Conservation (phyloP, 805 yeast genomes). For the Zygoascus biomembranicola region DNA sequence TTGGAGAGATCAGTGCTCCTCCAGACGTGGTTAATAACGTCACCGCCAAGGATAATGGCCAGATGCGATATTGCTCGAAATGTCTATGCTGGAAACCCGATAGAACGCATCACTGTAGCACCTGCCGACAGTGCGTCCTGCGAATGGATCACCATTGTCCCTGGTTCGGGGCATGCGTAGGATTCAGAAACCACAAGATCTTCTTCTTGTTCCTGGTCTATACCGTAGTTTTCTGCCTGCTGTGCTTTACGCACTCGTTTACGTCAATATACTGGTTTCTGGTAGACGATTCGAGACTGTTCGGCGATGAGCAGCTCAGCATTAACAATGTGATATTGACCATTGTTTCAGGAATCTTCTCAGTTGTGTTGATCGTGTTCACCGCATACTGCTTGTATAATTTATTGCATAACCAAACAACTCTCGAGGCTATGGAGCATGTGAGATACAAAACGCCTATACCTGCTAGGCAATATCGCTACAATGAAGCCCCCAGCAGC, state of each 20-base stretch:
- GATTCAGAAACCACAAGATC: slow-evolving; percentile 69
- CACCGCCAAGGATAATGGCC: slow-evolving; percentile 35
- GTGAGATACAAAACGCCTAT: slow-evolving; percentile 28
- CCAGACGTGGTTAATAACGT: slow-evolving; percentile 25
- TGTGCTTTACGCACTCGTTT: slow-evolving; percentile 35
- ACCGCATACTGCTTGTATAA: slow-evolving; percentile 29
- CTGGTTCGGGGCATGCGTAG: slow-evolving; percentile 88
- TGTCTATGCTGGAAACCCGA: slow-evolving; percentile 38
- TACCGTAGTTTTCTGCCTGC: slow-evolving; percentile 39
- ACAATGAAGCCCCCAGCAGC: slow-evolving; percentile 37
- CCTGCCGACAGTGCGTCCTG: slow-evolving; percentile 32
- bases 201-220: slow-evolving; percentile 67
- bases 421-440: slow-evolving; percentile 57
- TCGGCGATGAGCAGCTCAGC: slow-evolving; percentile 35
- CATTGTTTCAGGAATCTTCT: slow-evolving; percentile 44
- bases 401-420: slow-evolving; percentile 59
- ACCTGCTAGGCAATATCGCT: slow-evolving; percentile 29
- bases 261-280: slow-evolving; percentile 15
- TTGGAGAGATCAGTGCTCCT: slow-evolving; percentile 13
- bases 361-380: slow-evolving; percentile 51
- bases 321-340: slow-evolving; percentile 54
- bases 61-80: slow-evolving; percentile 32
- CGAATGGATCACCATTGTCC: slow-evolving; percentile 70
- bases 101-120: slow-evolving; percentile 36
- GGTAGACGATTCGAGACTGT: slow-evolving; percentile 16